phyloP scores from a whole-genome alignment of 805 yeast species.

The Lipomyces chichibuensis region DNA sequence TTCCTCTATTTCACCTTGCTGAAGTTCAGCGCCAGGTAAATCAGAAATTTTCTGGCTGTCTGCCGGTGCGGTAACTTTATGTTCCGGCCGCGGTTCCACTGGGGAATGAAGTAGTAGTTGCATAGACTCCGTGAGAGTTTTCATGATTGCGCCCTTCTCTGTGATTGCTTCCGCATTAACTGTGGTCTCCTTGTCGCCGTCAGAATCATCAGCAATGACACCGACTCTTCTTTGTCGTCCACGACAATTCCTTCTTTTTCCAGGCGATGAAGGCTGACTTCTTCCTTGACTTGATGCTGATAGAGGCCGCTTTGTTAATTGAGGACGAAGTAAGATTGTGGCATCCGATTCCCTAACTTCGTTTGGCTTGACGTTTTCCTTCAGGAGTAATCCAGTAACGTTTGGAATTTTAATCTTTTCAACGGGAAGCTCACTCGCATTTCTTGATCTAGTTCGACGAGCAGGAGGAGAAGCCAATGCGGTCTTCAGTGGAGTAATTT shows the following conservation, averaged over 20 bases:
- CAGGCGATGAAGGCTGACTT: background rate
- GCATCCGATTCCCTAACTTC: background rate
- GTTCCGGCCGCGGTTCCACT: background rate
- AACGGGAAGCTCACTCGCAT: background rate
- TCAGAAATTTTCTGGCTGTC: background rate
- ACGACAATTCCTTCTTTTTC: background rate
- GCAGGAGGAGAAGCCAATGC: constrained; percentile 1
- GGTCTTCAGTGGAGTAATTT: background rate
- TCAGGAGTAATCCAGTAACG: background rate
- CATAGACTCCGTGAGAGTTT: background rate
- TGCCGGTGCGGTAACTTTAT: background rate
- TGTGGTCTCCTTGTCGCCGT: background rate
- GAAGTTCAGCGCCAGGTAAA: background rate
- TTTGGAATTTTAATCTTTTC: background rate
- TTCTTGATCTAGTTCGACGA: background rate
- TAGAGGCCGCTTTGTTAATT: background rate
- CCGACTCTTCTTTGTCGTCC: background rate
- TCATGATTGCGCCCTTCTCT: background rate
- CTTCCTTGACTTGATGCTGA: background rate
- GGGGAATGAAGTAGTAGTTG: background rate
- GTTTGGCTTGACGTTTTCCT: background rate
- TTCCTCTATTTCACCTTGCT: background rate
- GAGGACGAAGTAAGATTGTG: background rate
- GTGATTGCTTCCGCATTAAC: background rate
- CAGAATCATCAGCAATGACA: background rate